Conservation (phyloP, 345 rosid species). For the Boechera divaricarpa region DNA sequence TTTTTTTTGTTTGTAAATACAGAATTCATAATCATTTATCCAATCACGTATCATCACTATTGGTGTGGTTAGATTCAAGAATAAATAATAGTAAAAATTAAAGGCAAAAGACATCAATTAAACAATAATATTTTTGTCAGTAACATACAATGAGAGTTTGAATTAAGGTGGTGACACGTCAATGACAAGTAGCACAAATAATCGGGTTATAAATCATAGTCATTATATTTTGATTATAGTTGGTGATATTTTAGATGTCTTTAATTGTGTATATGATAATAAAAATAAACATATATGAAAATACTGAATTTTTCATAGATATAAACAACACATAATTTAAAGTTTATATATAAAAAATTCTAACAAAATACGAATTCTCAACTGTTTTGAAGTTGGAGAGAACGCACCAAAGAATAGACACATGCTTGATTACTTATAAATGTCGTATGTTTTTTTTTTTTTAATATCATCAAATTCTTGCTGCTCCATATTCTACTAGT, state of each 20-base stretch:
- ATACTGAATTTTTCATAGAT: no score
- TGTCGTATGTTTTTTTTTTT: background rate
- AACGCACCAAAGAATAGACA: background rate
- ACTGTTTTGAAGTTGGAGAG: background rate
- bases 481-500: conserved; percentile 7
- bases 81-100: background rate
- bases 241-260: no score
- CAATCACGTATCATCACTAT: background rate
- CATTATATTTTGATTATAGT: no score
- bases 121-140: no score
- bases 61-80: background rate
- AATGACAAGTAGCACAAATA: no score
- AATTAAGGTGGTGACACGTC: no score
- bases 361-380: background rate
- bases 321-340: background rate
- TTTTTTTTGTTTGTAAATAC: background rate
- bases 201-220: no score
- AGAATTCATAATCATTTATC: background rate
- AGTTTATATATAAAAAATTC: background rate
- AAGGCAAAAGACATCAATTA: no score
- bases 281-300: no score
- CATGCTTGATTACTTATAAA: background rate
- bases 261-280: no score
- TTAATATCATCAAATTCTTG: background rate
- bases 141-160: no score